Evolutionary conservation across 257 asterid species (phyloP), one percentile per base, ranked within the genome.

Genomic region (Echites panduratus): DNA sequence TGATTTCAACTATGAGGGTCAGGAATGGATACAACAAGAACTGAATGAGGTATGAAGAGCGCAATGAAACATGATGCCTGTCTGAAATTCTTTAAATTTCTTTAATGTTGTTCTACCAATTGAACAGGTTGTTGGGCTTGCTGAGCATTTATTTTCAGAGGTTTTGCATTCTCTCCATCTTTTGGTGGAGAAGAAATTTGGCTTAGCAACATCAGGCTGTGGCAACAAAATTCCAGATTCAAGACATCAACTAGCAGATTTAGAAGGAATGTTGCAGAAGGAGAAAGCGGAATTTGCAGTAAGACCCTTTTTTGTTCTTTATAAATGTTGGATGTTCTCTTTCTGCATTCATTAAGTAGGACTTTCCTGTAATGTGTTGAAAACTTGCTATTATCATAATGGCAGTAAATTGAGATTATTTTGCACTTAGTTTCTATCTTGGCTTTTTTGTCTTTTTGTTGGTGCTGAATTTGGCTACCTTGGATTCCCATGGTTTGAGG

Each of bases 231-330:
- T 78, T 74, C 73, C 84, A 35, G 90, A 85, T 73, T 77, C 94
- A 43, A 86, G 87, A 69, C 86, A 85, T 73, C 90, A 81, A 70
- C 74, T 89, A 52, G 71, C 85, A 52, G 91, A 84, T 76, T 82
- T 89, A 40, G 97, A 89, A 84, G 89, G 72, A 71, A 85, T 86
- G 83, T 68, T 89, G 78, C 96, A 86, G 87, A 87, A 83, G 71
- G 97, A 91, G 89, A 94, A 89, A 86, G 80, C 78, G 32, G 93
- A 91, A 82, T 91, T 91, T 85, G 91, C 88, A 96, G 98, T 89
- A 49, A 79, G 76, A 32, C 26, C 16, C 32, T 13, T 19, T 24
- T 38, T 40, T 12, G 13, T 19, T 72, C 45, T 40, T 35, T 45
- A 41, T 53, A 26, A 35, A 57, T 41, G 58, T 27, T 20, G 56